Conservation (phyloP, 1,139 yeast genomes). For the Eremothecium sinecaudum region DNA sequence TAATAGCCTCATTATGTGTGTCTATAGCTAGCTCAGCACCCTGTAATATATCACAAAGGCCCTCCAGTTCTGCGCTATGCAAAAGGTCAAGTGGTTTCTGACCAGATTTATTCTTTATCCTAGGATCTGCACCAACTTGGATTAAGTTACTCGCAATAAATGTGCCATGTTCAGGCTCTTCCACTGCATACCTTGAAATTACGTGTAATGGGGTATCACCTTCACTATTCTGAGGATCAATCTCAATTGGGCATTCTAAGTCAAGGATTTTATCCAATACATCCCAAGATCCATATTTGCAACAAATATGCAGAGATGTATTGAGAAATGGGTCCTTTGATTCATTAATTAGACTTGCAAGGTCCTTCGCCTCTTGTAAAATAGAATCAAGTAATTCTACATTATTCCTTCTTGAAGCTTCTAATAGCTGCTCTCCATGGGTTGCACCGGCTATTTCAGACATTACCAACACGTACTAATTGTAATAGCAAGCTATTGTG, state of each 20-base stretch:
- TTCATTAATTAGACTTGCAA: slow-evolving; percentile 57
- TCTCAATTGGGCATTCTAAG: slow-evolving; percentile 73
- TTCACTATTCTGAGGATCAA: slow-evolving; percentile 68
- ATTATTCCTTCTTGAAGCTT: slow-evolving; percentile 83
- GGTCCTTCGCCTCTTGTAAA: slow-evolving; percentile 38
- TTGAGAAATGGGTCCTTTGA: slow-evolving; percentile 76
- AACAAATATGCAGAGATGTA: slow-evolving; percentile 73
- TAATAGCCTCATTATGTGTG: slow-evolving; percentile 20
- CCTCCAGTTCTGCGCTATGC: slow-evolving; percentile 39
- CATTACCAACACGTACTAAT: not conserved
- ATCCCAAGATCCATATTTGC: slow-evolving; percentile 76
- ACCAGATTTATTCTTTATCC: slow-evolving; percentile 46
- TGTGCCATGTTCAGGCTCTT: slow-evolving; percentile 79
- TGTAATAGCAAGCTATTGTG: too few relatives aligned
- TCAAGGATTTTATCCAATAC: slow-evolving; percentile 75
- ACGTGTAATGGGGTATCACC: slow-evolving; percentile 87
- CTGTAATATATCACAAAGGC: slow-evolving; percentile 54
- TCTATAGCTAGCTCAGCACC: slow-evolving; percentile 70
- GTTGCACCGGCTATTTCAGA: slow-evolving; percentile 54
- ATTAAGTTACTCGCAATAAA: slow-evolving; percentile 71
- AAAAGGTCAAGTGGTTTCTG: slow-evolving; percentile 70
- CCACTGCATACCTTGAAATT: slow-evolving; percentile 65
- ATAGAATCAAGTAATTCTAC: slow-evolving; percentile 59
- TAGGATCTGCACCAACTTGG: slow-evolving; percentile 89
- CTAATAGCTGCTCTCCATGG: slow-evolving; percentile 69